Percentiles rank a stretch among this genome's conserved stretches.
These are phyloP conservation scores for Tetrastigma voinierianum DNA, from an alignment of 164 flowering plant species.

Conservation along the genomic window DNA sequence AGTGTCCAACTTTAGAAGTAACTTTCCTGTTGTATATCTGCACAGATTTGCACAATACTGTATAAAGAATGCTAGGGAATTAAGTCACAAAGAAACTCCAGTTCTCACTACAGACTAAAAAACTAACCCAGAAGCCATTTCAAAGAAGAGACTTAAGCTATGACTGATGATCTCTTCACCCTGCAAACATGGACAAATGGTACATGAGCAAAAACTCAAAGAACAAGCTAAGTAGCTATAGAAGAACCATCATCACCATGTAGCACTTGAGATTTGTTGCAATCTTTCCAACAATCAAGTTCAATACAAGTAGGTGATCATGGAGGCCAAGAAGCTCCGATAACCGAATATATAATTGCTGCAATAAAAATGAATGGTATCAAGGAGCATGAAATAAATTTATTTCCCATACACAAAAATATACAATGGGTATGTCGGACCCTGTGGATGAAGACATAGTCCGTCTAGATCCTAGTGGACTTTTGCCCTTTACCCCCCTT, in stretches of 20 bases:
- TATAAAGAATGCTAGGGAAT: neutral
- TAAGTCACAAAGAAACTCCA: neutral
- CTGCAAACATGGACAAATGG: slow-evolving; percentile 35
- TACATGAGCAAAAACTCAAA: neutral
- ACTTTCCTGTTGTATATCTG: slow-evolving; percentile 98
- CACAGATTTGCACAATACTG: slow-evolving; percentile 3
- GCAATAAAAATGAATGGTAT: slow-evolving; percentile 41
- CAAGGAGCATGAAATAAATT: slow-evolving; percentile 2
- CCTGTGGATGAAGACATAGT: too few relatives aligned
- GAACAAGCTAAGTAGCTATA: slow-evolving; percentile 5
- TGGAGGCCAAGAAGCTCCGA: slow-evolving; percentile 95
- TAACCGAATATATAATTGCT: slow-evolving; percentile 96
- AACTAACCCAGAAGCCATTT: slow-evolving; percentile 95
- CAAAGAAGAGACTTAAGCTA: slow-evolving; percentile 84
- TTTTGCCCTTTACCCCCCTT: too few relatives aligned
- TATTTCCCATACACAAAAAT: neutral
- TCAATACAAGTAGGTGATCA: slow-evolving; percentile 80
- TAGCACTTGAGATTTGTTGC: slow-evolving; percentile 95
- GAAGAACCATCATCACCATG: slow-evolving; percentile 52
- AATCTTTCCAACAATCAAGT: slow-evolving; percentile 92
- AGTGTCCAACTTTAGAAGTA: slow-evolving; percentile 88
- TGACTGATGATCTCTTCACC: slow-evolving; percentile 92
- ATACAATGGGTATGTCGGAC: neutral
- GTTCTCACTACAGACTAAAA: neutral
- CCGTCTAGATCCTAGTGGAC: too few relatives aligned